Base-by-base conservation (phyloP, 2,329 filamentous ascomycete species). In the Beauveria caledonica region DNA sequence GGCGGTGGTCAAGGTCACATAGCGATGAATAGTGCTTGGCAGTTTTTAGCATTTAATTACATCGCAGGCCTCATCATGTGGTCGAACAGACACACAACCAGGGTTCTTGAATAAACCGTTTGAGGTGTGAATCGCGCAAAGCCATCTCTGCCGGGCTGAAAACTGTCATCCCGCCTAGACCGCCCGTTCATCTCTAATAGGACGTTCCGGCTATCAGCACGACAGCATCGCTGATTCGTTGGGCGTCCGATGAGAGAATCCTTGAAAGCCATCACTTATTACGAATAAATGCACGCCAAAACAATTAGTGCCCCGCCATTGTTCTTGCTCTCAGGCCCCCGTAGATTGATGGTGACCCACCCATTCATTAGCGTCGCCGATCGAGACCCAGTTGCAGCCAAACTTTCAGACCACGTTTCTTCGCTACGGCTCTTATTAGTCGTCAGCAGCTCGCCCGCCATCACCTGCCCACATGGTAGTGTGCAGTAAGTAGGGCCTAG, bases 331-430 rank as follows among this genome's bases (percentile, higher is more conserved):
- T 36, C 33, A 13, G 33, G 23, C 23, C 23, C 23, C 4, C 10
- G 33, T 36, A 13, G 33, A 3, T 44, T 57, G n/a, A 36, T 48
- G 23, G 17, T 13, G 9, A 23, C 23, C 8, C 46, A 5, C 6
- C 51, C 29, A 13, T 13, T 57, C 10, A 15, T 25, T 52, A 52
- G 56, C 39, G 46, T 10, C 17, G 56, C 56, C 11, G 56, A 59
- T 59, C 56, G 13, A n/a, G 25, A 19, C 33, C 21, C 45, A 23
- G 42, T 44, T 5, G 17, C 17, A 48, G 46, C 49, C 57, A 59
- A 46, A 39, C 45, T 39, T 45, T 27, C 23, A 25, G 57, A 40
- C 57, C 57, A 59, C 57, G 57, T 59, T 59, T 33, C 49, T 21
- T 45, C 19, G 39, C 25, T 36, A 9, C 5, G 8, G 49, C 15